Percentiles rank a stretch among this genome's conserved stretches.
phyloP scores from a whole-genome alignment of 2,329 filamentous ascomycete species.

The Alternaria panax region DNA sequence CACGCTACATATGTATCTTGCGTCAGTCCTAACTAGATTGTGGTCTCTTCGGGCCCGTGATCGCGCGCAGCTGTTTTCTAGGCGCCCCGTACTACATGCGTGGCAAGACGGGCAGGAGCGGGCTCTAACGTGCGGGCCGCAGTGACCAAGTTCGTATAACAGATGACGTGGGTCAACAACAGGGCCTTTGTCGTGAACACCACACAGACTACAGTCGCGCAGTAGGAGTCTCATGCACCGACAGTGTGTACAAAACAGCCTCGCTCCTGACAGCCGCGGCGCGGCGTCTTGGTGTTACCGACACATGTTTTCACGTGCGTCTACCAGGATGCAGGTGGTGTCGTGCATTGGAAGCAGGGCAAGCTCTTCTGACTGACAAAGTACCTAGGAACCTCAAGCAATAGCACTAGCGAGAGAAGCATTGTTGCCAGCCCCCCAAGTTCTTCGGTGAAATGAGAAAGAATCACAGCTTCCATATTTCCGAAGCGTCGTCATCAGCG shows the following conservation, averaged over 20 bases:
- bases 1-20: background rate
- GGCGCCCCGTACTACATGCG: background rate
- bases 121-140: slow-evolving; percentile 10
- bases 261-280: background rate
- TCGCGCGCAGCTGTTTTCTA: background rate
- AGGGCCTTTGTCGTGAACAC: background rate
- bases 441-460: background rate
- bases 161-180: slow-evolving; percentile 1
- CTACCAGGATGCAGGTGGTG: background rate
- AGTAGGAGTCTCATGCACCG: background rate
- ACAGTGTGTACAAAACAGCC: background rate
- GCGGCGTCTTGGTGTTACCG: background rate
- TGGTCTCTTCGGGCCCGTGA: too few species aligned
- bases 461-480: background rate
- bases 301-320: background rate
- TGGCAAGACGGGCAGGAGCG: slow-evolving; percentile 1
- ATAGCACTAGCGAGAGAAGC: background rate
- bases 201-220: background rate
- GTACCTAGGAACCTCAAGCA: background rate
- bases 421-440: background rate
- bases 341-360: background rate
- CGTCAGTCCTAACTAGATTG: background rate
- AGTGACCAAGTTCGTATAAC: background rate
- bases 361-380: too few species aligned
- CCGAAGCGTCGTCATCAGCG: slow-evolving; percentile 29